These are phyloP conservation scores for Scutellaria minor DNA, from an alignment of 257 asterid genomes.

Conservation along the genomic window DNA sequence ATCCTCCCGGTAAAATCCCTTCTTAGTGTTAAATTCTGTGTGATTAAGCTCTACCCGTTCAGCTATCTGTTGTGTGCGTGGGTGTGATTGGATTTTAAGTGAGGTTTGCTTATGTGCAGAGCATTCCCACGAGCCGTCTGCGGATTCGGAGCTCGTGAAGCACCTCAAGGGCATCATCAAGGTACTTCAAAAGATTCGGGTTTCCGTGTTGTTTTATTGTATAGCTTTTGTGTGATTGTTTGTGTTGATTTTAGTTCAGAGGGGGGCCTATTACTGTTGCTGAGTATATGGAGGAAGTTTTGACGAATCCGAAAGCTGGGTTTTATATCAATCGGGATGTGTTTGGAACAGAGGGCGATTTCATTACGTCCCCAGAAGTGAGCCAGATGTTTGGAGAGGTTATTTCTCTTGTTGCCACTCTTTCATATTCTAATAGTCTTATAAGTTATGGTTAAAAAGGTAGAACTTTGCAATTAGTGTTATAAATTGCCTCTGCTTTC, in stretches of 20 bases:
- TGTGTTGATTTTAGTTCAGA: constrained; percentile 65
- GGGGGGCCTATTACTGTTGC: constrained; percentile 98
- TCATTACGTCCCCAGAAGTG: constrained; percentile 97
- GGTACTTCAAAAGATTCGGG: constrained; percentile 40
- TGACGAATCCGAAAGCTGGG: constrained; percentile 90
- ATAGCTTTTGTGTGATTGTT: not conserved
- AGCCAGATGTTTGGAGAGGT: constrained; percentile 99
- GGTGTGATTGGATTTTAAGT: constrained; percentile 18
- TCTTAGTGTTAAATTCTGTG: not conserved
- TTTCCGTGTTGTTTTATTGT: constrained; percentile 6
- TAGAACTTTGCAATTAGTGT: not conserved
- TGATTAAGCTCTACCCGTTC: not conserved
- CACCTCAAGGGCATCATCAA: constrained; percentile 84
- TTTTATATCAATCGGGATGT: constrained; percentile 94
- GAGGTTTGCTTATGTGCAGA: constrained; percentile 46
- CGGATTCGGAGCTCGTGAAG: constrained; percentile 83
- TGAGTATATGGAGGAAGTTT: constrained; percentile 97
- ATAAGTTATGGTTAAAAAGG: not conserved
- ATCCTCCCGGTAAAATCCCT: constrained; percentile 59
- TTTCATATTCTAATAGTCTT: not conserved
- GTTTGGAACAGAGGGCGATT: constrained; percentile 91
- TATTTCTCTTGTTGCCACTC: constrained; percentile 2
- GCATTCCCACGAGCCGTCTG: constrained; percentile 72
- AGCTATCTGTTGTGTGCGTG: not conserved
- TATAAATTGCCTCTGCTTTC: constrained; percentile 6